Base-by-base conservation (phyloP, 2,329 filamentous ascomycete genomes). In the Dactylonectria macrodidyma region DNA sequence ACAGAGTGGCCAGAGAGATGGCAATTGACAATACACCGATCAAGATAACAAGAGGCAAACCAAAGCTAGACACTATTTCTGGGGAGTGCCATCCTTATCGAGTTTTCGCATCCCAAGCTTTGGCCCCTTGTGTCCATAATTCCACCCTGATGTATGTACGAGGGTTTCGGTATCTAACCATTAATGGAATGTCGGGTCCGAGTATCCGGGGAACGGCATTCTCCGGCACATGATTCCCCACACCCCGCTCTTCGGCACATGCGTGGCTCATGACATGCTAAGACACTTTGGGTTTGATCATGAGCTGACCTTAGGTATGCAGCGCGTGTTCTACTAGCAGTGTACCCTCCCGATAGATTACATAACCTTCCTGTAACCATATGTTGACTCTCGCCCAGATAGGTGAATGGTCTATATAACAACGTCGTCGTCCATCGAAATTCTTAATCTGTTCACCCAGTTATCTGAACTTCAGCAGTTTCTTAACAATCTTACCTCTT, bases 321-420 rank as follows among this genome's bases (percentile, higher is more conserved):
- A 22, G 44, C 22, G 6, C n/a, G 19, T 22, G 2, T 19, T 47
- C 44, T 47, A 7, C 26, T 30, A 30, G 4, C 26, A 7, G 26
- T 30, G 26, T 30, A 30, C 41, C 41, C 41, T 46, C 7, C n/a
- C 4, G 41, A 46, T n/a, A 19, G 7, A 46, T 46, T 46, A 19
- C 41, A 16, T 46, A 16, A 16, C 41, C 8, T 46, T n/a, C 41
- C 14, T n/a, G 41, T 46, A 19, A n/a, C 41, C 16, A 46, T 46
- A n/a, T 46, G 12, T 46, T 12, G 12, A 19, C 19, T 19, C 41
- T n/a, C 14, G 44, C n/a, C 44, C 0, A 70, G 73, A 22, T 48
- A 55, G 67, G 12, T 52, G 50, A 52, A 34, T 10, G 50, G 50
- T 52, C 6, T 52, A 52, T 52, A 52, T 52, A 52, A n/a, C 14